Evolutionary conservation across 768 basidiomycete genomes (phyloP).

Genomic region (Lactarius deliciosus): DNA sequence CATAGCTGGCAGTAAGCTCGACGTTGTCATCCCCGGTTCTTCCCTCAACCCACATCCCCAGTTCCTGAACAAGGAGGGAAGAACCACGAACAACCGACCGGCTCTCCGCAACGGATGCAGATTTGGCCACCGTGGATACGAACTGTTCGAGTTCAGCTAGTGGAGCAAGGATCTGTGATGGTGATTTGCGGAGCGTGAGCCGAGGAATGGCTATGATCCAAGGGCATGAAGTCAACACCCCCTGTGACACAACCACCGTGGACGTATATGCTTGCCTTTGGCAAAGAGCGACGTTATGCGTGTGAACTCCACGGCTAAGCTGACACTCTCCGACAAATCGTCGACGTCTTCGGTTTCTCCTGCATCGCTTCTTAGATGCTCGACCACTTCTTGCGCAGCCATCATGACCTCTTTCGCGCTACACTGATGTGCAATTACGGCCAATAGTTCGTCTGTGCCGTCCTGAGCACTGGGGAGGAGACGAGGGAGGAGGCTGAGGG

Average conservation of each 20-base stretch:
- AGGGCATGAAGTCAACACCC: not conserved
- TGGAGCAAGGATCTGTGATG: conserved; percentile 18
- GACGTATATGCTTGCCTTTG: conserved; percentile 23
- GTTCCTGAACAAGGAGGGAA: conserved; percentile 16
- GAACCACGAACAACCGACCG: conserved; percentile 21
- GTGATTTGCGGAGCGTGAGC: conserved; percentile 22
- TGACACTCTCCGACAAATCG: conserved; percentile 1
- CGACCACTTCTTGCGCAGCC: conserved; percentile 42
- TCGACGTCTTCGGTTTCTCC: conserved; percentile 31
- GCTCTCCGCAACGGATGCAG: conserved; percentile 15
- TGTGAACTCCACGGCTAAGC: conserved; percentile 27
- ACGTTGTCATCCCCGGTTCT: conserved; percentile 7
- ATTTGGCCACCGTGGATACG: conserved; percentile 3
- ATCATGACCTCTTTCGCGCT: conserved; percentile 47
- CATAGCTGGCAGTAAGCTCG: conserved; percentile 21
- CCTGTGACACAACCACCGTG: not conserved
- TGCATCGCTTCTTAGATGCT: conserved; percentile 32
- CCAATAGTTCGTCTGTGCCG: conserved; percentile 38
- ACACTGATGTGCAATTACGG: conserved; percentile 34
- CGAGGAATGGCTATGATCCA: conserved; percentile 33
- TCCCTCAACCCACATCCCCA: conserved; percentile 17
- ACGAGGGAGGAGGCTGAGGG: conserved; percentile 40
- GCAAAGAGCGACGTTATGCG: conserved; percentile 33
- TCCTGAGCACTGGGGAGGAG: conserved; percentile 38
- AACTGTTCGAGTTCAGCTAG: conserved; percentile 23